These are phyloP conservation scores for Gnomoniopsis smithogilvyi DNA, from an alignment of 2,329 filamentous ascomycete species.

Conservation along the genomic window DNA sequence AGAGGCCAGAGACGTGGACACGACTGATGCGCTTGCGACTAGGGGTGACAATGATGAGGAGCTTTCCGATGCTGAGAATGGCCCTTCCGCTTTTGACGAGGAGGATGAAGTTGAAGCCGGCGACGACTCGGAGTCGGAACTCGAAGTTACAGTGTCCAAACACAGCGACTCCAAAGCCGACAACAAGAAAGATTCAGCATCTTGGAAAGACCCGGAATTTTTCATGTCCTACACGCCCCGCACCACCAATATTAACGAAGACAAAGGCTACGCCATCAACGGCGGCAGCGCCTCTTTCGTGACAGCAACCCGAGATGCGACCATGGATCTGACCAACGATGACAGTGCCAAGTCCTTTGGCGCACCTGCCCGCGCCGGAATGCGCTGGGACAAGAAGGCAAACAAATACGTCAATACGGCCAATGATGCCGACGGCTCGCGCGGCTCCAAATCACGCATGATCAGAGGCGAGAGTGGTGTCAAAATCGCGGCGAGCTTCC, in stretches of 20 bases:
- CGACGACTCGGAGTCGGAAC: constrained; percentile 57
- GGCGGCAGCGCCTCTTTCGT: constrained; percentile 80
- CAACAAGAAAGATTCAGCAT: constrained; percentile 37
- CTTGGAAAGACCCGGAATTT: constrained; percentile 80
- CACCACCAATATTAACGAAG: constrained; percentile 76
- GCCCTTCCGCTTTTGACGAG: constrained; percentile 34
- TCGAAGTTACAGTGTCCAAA: constrained; percentile 70
- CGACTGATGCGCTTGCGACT: constrained; percentile 28
- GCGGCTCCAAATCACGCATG: constrained; percentile 56
- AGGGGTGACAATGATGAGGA: constrained; percentile 25
- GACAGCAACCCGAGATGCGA: constrained; percentile 77
- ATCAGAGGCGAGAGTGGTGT: constrained; percentile 87
- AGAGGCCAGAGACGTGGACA: constrained; percentile 29
- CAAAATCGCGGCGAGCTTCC: constrained; percentile 93
- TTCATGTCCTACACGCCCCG: constrained; percentile 97
- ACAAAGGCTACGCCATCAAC: constrained; percentile 90
- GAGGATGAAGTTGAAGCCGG: constrained; percentile 51
- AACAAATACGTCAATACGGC: constrained; percentile 90
- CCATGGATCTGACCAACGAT: constrained; percentile 92
- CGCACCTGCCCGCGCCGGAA: constrained; percentile 67
- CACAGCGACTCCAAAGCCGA: constrained; percentile 49
- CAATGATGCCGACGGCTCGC: constrained; percentile 93
- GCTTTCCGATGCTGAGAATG: constrained; percentile 34
- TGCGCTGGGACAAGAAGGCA: constrained; percentile 96
- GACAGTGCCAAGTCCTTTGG: constrained; percentile 78